Conservation (phyloP, 1,284 basidiomycete species). For the Somion occarium region DNA sequence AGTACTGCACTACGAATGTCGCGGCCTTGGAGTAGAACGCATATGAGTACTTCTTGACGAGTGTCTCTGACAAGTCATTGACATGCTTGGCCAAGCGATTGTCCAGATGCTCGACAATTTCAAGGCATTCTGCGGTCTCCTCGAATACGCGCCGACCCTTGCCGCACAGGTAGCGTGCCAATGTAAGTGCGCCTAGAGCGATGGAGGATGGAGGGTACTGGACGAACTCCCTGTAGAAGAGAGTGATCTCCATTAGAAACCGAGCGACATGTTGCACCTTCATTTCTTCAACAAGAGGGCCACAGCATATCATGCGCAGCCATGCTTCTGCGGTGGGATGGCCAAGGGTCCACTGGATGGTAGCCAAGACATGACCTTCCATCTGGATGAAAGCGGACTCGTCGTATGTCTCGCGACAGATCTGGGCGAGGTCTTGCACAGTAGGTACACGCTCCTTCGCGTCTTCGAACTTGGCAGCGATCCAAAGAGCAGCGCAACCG, state of each 20-base stretch:
- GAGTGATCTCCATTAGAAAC: slow-evolving; percentile 97
- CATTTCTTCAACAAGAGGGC: slow-evolving; percentile 71
- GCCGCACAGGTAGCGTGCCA: slow-evolving; percentile 85
- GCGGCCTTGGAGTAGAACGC: slow-evolving; percentile 94
- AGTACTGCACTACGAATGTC: slow-evolving; percentile 88
- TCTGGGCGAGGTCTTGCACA: slow-evolving; percentile 88
- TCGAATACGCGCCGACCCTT: slow-evolving; percentile 74
- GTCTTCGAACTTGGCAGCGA: slow-evolving; percentile 99
- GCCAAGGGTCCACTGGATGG: slow-evolving; percentile 95
- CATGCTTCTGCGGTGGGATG: slow-evolving; percentile 98
- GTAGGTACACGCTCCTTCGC: slow-evolving; percentile 97
- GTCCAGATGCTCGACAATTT: slow-evolving; percentile 85
- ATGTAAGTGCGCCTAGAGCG: slow-evolving; percentile 82
- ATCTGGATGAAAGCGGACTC: slow-evolving; percentile 95
- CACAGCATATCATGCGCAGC: slow-evolving; percentile 80
- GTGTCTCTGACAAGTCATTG: slow-evolving; percentile 86
- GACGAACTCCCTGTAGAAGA: slow-evolving; percentile 96
- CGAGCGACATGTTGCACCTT: slow-evolving; percentile 93
- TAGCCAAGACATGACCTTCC: slow-evolving; percentile 95
- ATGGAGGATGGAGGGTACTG: slow-evolving; percentile 82
- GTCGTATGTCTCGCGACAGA: slow-evolving; percentile 94
- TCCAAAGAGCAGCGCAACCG: slow-evolving; percentile 97
- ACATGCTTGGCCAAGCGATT: slow-evolving; percentile 79
- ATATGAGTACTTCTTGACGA: slow-evolving; percentile 97
- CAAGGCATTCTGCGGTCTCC: slow-evolving; percentile 71